phyloP scores from a whole-genome alignment of 2,329 filamentous ascomycete species.

The Cladobotryum protrusum region DNA sequence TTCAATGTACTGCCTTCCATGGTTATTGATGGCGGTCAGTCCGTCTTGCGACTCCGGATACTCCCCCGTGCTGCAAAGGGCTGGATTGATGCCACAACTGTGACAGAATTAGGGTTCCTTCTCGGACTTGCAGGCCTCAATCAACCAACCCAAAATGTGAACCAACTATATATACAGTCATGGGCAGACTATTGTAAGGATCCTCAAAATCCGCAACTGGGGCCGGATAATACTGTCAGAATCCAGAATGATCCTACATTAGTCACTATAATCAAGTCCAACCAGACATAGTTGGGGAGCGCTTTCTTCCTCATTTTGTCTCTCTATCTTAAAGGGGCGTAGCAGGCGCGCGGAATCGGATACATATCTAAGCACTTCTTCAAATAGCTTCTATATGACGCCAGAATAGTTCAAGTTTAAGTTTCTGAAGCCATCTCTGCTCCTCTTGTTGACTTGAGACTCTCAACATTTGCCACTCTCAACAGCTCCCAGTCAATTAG shows the following conservation, averaged over 20 bases:
- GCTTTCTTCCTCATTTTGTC: no score
- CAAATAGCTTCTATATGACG: no score
- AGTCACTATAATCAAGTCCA: slow-evolving; percentile 1
- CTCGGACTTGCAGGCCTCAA: slow-evolving; percentile 2
- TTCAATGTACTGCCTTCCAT: slow-evolving; percentile 11
- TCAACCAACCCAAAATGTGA: neutral
- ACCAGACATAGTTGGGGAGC: neutral
- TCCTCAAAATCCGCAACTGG: neutral
- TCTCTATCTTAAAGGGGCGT: no score
- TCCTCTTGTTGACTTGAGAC: no score
- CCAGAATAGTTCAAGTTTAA: no score
- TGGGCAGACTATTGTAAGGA: slow-evolving; percentile 6
- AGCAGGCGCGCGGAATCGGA: no score
- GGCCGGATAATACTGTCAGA: neutral
- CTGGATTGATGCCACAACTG: neutral
- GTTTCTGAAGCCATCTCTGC: no score
- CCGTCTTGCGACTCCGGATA: slow-evolving; percentile 4
- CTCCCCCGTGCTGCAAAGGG: slow-evolving; percentile 8
- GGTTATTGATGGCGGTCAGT: neutral
- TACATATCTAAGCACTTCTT: no score
- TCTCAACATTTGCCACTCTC: no score
- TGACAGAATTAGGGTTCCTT: slow-evolving; percentile 3
- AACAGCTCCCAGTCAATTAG: no score
- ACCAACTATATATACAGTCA: neutral
- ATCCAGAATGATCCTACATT: neutral